These are phyloP conservation scores for Oryza punctata DNA, from an alignment of 176 grass and related monocot species.

Conservation along the genomic window DNA sequence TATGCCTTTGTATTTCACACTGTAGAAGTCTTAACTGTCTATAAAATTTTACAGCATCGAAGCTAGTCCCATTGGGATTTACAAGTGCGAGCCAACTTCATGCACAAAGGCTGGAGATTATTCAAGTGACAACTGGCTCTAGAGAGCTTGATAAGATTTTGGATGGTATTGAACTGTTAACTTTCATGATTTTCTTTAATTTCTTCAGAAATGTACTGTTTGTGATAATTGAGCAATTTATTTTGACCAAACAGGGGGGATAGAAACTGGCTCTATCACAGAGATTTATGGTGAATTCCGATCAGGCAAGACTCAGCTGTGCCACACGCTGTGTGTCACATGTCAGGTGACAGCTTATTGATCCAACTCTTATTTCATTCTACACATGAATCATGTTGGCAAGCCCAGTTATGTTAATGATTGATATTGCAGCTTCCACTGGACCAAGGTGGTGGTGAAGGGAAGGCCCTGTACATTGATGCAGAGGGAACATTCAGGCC, in stretches of 20 bases:
- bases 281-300: conserved; percentile 97
- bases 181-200: background rate
- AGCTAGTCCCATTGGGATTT: conserved; percentile 88
- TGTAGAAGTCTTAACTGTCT: background rate
- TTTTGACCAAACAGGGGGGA: conserved; percentile 66
- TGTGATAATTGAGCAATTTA: conserved; percentile 20
- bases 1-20: background rate
- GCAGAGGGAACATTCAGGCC: conserved; percentile 95
- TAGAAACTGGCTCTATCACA: conserved; percentile 97
- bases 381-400: conserved; percentile 8
- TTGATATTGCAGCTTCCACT: conserved; percentile 73
- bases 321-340: conserved; percentile 94
- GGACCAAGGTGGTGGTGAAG: conserved; percentile 98
- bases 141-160: conserved; percentile 97
- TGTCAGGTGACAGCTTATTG: conserved; percentile 65
- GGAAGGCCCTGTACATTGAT: conserved; percentile 94
- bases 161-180: conserved; percentile 62
- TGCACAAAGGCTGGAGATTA: conserved; percentile 90
- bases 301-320: conserved; percentile 89
- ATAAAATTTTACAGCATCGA: conserved; percentile 64
- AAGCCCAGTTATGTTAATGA: background rate
- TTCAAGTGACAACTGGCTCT: conserved; percentile 95
- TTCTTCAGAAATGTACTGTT: background rate
- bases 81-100: conserved; percentile 97
- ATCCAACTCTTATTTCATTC: background rate